Evolutionary conservation across 257 asterid species (phyloP).

Genomic region (Verbena officinalis): DNA sequence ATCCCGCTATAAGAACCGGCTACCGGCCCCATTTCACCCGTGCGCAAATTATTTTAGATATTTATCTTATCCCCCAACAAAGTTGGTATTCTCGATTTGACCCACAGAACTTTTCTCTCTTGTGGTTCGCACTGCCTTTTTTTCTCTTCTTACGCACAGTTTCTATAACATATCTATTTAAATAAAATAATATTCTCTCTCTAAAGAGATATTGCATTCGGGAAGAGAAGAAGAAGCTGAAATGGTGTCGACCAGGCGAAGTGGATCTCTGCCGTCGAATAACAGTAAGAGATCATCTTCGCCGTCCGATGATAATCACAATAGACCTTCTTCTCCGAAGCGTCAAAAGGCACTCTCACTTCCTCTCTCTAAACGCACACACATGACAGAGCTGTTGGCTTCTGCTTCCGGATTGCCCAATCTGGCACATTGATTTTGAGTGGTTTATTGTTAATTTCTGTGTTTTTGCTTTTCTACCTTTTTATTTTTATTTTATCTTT

Average conservation of each 20-base stretch:
- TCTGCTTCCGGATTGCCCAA: conserved; percentile 27
- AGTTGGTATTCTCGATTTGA: conserved; percentile 16
- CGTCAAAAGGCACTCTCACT: conserved; percentile 66
- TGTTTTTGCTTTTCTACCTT: background rate
- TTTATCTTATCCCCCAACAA: background rate
- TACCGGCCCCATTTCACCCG: conserved; percentile 14
- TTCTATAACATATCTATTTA: conserved; percentile 4
- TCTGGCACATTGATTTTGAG: conserved; percentile 30
- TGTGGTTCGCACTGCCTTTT: background rate
- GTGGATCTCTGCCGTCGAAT: conserved; percentile 87
- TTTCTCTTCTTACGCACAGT: background rate
- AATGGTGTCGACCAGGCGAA: conserved; percentile 94
- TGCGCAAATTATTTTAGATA: background rate
- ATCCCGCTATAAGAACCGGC: conserved; percentile 16
- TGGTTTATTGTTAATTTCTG: conserved; percentile 22
- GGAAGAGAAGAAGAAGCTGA: conserved; percentile 42
- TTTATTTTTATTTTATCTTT: background rate
- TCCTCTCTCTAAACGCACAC: conserved; percentile 21
- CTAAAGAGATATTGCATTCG: conserved; percentile 35
- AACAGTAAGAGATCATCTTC: conserved; percentile 76
- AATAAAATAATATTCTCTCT: conserved; percentile 23
- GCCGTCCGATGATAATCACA: conserved; percentile 56
- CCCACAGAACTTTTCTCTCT: conserved; percentile 13
- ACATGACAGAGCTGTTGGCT: conserved; percentile 25
- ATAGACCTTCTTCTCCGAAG: conserved; percentile 72